phyloP scores from a whole-genome alignment of 1,139 yeast species.

The Taphrina flavorubra region DNA sequence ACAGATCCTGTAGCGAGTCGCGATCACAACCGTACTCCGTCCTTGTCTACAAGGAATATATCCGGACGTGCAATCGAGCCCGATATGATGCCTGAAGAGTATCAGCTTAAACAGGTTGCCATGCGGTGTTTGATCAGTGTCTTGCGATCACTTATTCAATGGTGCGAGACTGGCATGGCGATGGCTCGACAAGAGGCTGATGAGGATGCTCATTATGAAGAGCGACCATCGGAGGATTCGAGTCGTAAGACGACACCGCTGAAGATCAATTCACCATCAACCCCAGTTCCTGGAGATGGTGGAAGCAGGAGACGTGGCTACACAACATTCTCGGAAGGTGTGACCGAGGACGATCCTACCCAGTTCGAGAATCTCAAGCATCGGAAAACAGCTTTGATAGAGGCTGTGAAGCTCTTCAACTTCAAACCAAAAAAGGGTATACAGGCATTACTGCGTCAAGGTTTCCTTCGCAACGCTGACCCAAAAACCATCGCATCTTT shows the following conservation, averaged over 20 bases:
- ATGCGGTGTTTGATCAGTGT: constrained; percentile 82
- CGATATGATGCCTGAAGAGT: constrained; percentile 66
- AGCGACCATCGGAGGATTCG: constrained; percentile 43
- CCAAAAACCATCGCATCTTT: constrained; percentile 77
- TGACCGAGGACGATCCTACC: constrained; percentile 66
- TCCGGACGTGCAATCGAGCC: constrained; percentile 41
- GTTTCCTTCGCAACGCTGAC: constrained; percentile 65
- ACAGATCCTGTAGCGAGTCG: constrained; percentile 16
- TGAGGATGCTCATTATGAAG: constrained; percentile 41
- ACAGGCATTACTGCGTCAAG: constrained; percentile 62
- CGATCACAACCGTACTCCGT: constrained; percentile 45
- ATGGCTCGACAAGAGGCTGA: constrained; percentile 46
- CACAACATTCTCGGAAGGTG: constrained; percentile 8
- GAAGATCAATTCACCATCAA: neutral
- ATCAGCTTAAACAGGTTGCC: constrained; percentile 81
- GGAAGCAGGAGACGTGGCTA: constrained; percentile 10
- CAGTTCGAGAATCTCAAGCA: constrained; percentile 86
- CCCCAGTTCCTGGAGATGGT: constrained; percentile 11
- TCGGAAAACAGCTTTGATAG: constrained; percentile 78
- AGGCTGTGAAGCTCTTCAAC: constrained; percentile 79
- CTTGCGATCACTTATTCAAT: constrained; percentile 75
- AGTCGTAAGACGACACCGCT: constrained; percentile 9
- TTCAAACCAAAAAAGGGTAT: constrained; percentile 85
- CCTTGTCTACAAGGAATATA: constrained; percentile 44
- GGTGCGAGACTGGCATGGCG: constrained; percentile 81